These are phyloP conservation scores for Serpula lacrymans DNA, from an alignment of 768 basidiomycete genomes.

Conservation along the genomic window DNA sequence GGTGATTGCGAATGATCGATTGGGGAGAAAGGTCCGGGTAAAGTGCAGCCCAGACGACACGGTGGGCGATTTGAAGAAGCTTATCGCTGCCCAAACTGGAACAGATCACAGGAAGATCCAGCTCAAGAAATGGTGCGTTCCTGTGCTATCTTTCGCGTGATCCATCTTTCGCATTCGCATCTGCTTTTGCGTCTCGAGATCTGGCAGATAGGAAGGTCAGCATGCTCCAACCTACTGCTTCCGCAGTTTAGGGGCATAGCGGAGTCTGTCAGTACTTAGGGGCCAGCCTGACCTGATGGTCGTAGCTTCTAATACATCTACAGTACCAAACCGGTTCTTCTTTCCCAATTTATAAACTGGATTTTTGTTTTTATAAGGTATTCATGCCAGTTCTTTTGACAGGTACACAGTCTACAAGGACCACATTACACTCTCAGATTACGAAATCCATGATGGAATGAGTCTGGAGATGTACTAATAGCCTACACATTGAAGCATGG, in stretches of 20 bases:
- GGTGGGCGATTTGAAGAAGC: constrained; percentile 94
- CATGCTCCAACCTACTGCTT: too few species aligned
- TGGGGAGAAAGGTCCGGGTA: constrained; percentile 94
- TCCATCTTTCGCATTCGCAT: not conserved
- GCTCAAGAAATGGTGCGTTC: constrained; percentile 91
- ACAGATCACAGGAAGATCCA: constrained; percentile 83
- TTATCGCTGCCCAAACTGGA: constrained; percentile 95
- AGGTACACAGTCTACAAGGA: constrained; percentile 98
- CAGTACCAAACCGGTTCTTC: not conserved
- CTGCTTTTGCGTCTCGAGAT: too few species aligned
- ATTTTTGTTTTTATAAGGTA: too few species aligned
- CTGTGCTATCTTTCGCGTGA: too few species aligned
- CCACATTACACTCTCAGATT: constrained; percentile 89
- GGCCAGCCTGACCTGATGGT: too few species aligned
- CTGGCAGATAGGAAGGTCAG: too few species aligned
- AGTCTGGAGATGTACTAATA: constrained; percentile 86
- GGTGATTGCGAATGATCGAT: constrained; percentile 94
- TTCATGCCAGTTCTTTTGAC: too few species aligned
- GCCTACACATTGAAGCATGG: too few species aligned
- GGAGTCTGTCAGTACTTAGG: too few species aligned
- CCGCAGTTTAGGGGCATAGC: too few species aligned
- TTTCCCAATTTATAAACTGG: constrained; percentile 1
- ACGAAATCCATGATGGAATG: constrained; percentile 92
- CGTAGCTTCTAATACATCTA: not conserved
- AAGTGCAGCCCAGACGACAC: constrained; percentile 96